phyloP scores from a whole-genome alignment of 768 basidiomycete species.

The Pulveroboletus sp. region DNA sequence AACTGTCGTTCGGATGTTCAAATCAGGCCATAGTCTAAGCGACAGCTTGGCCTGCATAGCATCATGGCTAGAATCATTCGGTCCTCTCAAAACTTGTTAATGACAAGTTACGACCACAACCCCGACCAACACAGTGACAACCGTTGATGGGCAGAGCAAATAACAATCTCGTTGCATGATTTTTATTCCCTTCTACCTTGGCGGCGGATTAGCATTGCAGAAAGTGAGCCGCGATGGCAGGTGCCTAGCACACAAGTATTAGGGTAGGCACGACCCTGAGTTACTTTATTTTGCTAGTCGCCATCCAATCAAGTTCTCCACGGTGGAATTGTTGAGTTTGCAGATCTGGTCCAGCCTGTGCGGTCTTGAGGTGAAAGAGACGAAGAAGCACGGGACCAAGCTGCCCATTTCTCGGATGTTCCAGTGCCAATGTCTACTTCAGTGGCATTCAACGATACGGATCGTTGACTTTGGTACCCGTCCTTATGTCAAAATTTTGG shows the following conservation, averaged over 20 bases:
- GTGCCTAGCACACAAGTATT: neutral
- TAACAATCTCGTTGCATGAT: neutral
- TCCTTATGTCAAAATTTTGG: constrained; percentile 11
- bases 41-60: too few species aligned
- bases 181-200: neutral
- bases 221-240: neutral
- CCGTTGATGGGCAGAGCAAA: too few species aligned
- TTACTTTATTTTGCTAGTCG: neutral
- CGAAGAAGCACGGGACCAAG: neutral
- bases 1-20: too few species aligned
- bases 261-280: constrained; percentile 5
- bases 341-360: neutral
- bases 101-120: too few species aligned
- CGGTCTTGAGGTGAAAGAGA: neutral
- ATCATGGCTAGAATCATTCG: too few species aligned
- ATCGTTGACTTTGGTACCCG: neutral
- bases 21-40: too few species aligned
- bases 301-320: neutral
- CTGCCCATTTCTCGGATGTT: neutral
- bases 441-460: neutral
- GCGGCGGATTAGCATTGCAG: neutral
- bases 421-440: neutral
- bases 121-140: too few species aligned
- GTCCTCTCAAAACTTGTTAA: too few species aligned
- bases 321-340: neutral